Evolutionary conservation across 306 rosid genomes (phyloP).

Genomic region (Prunus campanulata): DNA sequence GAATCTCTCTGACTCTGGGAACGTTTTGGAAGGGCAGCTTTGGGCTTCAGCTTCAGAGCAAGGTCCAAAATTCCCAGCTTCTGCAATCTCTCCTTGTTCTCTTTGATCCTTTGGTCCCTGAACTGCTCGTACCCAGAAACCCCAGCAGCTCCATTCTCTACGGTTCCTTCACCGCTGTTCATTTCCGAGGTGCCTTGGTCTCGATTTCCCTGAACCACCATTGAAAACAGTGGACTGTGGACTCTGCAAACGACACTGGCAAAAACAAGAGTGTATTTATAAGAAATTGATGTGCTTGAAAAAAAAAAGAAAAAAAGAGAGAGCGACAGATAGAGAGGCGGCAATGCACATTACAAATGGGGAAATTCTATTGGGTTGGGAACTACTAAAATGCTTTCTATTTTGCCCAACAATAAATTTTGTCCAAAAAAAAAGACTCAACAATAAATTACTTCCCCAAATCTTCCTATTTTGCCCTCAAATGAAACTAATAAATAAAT

Average conservation of each 20-base stretch:
- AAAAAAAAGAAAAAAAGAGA: too few relatives aligned
- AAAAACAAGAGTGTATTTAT: too few relatives aligned
- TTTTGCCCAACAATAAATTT: too few relatives aligned
- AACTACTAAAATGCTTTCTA: too few relatives aligned
- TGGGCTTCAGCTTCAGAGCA: constrained; percentile 47
- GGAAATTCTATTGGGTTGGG: too few relatives aligned
- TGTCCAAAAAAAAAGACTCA: too few relatives aligned
- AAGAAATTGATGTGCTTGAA: too few relatives aligned
- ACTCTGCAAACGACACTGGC: not conserved
- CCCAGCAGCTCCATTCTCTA: not conserved
- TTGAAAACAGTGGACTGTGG: not conserved
- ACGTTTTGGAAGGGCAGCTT: constrained; percentile 15
- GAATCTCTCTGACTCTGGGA: constrained; percentile 1
- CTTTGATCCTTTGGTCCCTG: constrained; percentile 64
- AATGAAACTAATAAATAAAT: too few relatives aligned
- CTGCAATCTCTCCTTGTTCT: constrained; percentile 66
- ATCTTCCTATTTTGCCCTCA: too few relatives aligned
- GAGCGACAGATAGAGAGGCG: not conserved
- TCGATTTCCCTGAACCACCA: constrained; percentile 30
- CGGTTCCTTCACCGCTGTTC: not conserved
- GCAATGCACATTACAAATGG: too few relatives aligned
- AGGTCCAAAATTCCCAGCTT: constrained; percentile 61
- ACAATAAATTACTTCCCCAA: too few relatives aligned
- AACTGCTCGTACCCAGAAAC: constrained; percentile 42
- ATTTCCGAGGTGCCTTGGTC: not conserved